phyloP scores from a whole-genome alignment of 2,329 filamentous ascomycete species.

The Exutisphaerella laricina region DNA sequence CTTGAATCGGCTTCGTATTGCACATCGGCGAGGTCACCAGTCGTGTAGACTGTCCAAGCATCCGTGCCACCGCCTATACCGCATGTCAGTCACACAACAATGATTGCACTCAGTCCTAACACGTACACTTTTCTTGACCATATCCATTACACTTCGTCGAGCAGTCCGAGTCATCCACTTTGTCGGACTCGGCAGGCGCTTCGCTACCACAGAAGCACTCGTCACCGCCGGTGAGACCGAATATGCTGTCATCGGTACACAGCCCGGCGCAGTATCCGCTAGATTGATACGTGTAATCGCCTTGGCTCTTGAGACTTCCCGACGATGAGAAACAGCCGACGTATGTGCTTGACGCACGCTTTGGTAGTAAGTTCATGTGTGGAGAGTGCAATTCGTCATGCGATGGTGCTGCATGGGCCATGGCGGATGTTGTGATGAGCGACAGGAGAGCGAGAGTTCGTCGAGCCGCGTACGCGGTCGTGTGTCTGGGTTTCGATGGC shows the following conservation, averaged over 20 bases:
- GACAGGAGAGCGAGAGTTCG: slow-evolving; percentile 12
- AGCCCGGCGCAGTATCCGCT: slow-evolving; percentile 50
- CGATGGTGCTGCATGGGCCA: slow-evolving; percentile 9
- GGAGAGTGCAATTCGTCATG: slow-evolving; percentile 1
- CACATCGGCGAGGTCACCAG: slow-evolving; percentile 41
- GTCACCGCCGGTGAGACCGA: slow-evolving; percentile 58
- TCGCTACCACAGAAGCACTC: slow-evolving; percentile 69
- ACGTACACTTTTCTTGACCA: slow-evolving; percentile 54
- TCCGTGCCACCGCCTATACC: slow-evolving; percentile 54
- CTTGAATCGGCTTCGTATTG: slow-evolving; percentile 27
- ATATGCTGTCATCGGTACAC: slow-evolving; percentile 53
- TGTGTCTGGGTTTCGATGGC: slow-evolving; percentile 9
- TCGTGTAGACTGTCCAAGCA: slow-evolving; percentile 49
- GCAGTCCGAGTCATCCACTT: slow-evolving; percentile 58
- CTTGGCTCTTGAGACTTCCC: slow-evolving; percentile 44
- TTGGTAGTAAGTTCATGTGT: slow-evolving; percentile 1
- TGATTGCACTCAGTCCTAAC: not conserved
- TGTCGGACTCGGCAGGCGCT: slow-evolving; percentile 56
- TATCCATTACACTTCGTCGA: slow-evolving; percentile 51
- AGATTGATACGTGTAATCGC: slow-evolving; percentile 49
- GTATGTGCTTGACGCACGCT: slow-evolving; percentile 19
- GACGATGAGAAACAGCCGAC: slow-evolving; percentile 52
- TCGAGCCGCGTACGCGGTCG: slow-evolving; percentile 8
- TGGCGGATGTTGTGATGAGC: slow-evolving; percentile 15
- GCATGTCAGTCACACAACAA: slow-evolving; percentile 5